Conservation (phyloP, 208 protist genomes). For the Trypanosoma conorhini region DNA sequence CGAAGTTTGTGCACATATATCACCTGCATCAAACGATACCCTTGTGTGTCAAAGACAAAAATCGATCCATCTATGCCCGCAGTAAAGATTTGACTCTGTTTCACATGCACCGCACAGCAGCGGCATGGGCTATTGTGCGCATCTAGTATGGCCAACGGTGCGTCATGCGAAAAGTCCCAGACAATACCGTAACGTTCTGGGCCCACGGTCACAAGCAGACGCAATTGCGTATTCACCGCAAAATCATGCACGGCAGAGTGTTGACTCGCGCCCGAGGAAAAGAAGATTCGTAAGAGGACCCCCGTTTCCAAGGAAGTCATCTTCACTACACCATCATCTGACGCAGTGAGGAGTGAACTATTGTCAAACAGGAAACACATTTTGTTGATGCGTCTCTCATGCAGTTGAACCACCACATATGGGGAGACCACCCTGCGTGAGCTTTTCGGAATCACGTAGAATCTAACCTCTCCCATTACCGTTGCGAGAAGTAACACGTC, state of each 20-base stretch:
- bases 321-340: constrained; percentile 64
- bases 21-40: constrained; percentile 62
- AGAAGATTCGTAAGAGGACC: constrained; percentile 44
- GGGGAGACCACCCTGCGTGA: constrained; percentile 40
- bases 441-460: constrained; percentile 49
- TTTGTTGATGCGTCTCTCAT: constrained; percentile 59
- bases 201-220: constrained; percentile 76
- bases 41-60: constrained; percentile 67
- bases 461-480: constrained; percentile 52
- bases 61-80: constrained; percentile 55
- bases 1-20: constrained; percentile 39
- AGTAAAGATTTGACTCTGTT: constrained; percentile 60
- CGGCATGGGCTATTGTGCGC: constrained; percentile 66
- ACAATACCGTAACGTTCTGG: constrained; percentile 75
- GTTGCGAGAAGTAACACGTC: constrained; percentile 77
- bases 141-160: constrained; percentile 59
- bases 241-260: constrained; percentile 70
- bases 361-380: constrained; percentile 59
- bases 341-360: constrained; percentile 61
- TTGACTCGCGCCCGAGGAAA: constrained; percentile 32
- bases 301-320: constrained; percentile 72
- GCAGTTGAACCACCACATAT: constrained; percentile 36
- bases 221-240: constrained; percentile 47
- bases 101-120: constrained; percentile 48
- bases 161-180: constrained; percentile 74